phyloP scores from a whole-genome alignment of 768 basidiomycete genomes.

The Trametes villosa region DNA sequence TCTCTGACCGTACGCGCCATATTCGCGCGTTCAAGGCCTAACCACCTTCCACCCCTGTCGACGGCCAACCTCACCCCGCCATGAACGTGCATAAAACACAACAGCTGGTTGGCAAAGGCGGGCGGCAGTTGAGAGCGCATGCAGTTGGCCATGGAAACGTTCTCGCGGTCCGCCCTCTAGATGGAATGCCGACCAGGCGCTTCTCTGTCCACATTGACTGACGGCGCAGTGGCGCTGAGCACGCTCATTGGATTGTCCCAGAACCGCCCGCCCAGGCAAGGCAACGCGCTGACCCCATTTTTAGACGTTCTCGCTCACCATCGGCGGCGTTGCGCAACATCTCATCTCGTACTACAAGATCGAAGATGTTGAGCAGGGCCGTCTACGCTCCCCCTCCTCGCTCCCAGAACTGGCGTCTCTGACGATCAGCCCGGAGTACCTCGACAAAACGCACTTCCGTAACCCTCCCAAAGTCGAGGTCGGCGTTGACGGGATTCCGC shows the following conservation, averaged over 20 bases:
- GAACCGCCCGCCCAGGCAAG: too few relatives aligned
- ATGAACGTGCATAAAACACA: too few relatives aligned
- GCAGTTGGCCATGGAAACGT: neutral
- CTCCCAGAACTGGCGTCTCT: constrained; percentile 85
- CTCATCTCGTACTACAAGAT: constrained; percentile 94
- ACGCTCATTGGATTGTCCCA: neutral
- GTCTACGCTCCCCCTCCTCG: constrained; percentile 85
- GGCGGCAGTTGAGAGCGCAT: neutral
- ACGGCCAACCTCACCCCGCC: neutral
- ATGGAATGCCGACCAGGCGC: constrained; percentile 2
- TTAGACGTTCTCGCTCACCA: constrained; percentile 90
- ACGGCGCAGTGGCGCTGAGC: constrained; percentile 8
- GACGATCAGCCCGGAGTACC: constrained; percentile 85
- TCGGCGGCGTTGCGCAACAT: constrained; percentile 85
- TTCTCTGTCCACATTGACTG: constrained; percentile 19
- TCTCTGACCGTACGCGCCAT: too few relatives aligned
- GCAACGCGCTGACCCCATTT: constrained; percentile 3
- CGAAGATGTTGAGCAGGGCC: constrained; percentile 87
- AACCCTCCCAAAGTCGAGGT: constrained; percentile 88
- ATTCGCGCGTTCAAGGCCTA: too few relatives aligned
- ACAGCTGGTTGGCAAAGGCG: too few relatives aligned
- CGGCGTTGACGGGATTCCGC: constrained; percentile 78
- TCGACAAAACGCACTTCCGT: constrained; percentile 90
- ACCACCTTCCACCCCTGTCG: neutral
- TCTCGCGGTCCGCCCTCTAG: constrained; percentile 10